A percentile compares a stretch with the other conserved stretches of the same genome.
These are phyloP conservation scores for Candida multigemmis DNA, from an alignment of 805 yeast species.

Conservation along the genomic window DNA sequence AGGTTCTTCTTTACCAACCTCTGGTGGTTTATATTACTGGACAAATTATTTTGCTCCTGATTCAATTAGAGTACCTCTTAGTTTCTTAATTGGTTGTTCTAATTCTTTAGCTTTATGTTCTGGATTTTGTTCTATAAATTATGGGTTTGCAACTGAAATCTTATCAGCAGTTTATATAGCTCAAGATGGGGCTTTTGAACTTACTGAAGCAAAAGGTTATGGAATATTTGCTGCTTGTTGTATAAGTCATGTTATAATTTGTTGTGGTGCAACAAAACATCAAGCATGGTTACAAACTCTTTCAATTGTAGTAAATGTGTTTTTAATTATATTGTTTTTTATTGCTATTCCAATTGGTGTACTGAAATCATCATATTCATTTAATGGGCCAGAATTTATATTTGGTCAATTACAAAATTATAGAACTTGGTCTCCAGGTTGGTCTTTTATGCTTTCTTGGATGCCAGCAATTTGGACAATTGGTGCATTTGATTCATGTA, in stretches of 20 bases:
- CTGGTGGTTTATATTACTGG: constrained; percentile 56
- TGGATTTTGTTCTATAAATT: constrained; percentile 59
- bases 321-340: constrained; percentile 43
- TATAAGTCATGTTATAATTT: constrained; percentile 40
- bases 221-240: constrained; percentile 61
- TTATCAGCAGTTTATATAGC: constrained; percentile 49
- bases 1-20: constrained; percentile 64
- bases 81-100: constrained; percentile 58
- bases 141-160: constrained; percentile 57
- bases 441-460: constrained; percentile 44
- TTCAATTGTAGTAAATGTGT: constrained; percentile 46
- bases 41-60: constrained; percentile 55
- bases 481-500: constrained; percentile 64
- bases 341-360: constrained; percentile 63
- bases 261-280: constrained; percentile 47
- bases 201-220: constrained; percentile 46
- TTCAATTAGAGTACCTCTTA: constrained; percentile 38
- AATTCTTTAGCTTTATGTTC: constrained; percentile 60
- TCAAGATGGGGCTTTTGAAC: constrained; percentile 45
- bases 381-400: constrained; percentile 30
- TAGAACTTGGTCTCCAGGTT: constrained; percentile 36
- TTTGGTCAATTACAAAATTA: constrained; percentile 44
- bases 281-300: constrained; percentile 52
- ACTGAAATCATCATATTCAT: constrained; percentile 9
- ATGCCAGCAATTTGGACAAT: constrained; percentile 72